A percentile compares a stretch with the other conserved stretches of the same genome.
Conservation (phyloP, 2,329 filamentous ascomycete species). For the Helotiales sp. region DNA sequence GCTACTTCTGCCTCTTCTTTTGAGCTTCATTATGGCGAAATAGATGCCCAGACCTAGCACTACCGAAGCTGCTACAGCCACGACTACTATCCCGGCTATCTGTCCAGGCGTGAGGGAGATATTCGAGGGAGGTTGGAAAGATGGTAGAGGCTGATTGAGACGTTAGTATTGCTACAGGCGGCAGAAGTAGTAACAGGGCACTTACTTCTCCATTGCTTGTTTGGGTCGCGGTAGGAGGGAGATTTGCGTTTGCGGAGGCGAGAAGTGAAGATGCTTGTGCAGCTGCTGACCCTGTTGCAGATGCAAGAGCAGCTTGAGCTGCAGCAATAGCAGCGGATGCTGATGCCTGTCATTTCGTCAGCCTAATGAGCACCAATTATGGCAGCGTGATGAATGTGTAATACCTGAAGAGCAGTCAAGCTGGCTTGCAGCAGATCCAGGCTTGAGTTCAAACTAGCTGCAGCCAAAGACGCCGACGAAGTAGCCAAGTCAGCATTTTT, state of each 20-base stretch:
- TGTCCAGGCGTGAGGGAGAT: slow-evolving; percentile 21
- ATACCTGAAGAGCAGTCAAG: too few relatives aligned
- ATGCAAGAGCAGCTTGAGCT: slow-evolving; percentile 26
- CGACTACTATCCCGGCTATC: slow-evolving; percentile 20
- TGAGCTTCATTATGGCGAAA: slow-evolving; percentile 18
- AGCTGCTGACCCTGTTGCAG: slow-evolving; percentile 26
- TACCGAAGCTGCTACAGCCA: slow-evolving; percentile 11
- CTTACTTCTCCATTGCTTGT: background rate
- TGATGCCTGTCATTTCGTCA: slow-evolving; percentile 14
- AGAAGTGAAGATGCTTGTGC: slow-evolving; percentile 25
- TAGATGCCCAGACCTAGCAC: slow-evolving; percentile 15
- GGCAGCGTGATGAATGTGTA: too few relatives aligned
- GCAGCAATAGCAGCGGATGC: slow-evolving; percentile 24
- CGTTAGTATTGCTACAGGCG: too few relatives aligned
- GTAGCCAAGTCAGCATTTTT: slow-evolving; percentile 25
- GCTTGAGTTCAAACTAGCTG: slow-evolving; percentile 28
- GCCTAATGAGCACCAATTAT: too few relatives aligned
- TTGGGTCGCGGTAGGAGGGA: background rate
- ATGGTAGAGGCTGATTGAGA: background rate
- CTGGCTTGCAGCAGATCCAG: slow-evolving; percentile 21
- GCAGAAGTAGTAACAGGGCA: background rate
- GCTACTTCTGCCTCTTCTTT: slow-evolving; percentile 19
- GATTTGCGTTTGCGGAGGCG: slow-evolving; percentile 19
- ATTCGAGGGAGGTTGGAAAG: background rate
- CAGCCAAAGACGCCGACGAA: slow-evolving; percentile 30